phyloP scores from a whole-genome alignment of 2,329 filamentous ascomycete genomes.

The Aspergillus japonicus region DNA sequence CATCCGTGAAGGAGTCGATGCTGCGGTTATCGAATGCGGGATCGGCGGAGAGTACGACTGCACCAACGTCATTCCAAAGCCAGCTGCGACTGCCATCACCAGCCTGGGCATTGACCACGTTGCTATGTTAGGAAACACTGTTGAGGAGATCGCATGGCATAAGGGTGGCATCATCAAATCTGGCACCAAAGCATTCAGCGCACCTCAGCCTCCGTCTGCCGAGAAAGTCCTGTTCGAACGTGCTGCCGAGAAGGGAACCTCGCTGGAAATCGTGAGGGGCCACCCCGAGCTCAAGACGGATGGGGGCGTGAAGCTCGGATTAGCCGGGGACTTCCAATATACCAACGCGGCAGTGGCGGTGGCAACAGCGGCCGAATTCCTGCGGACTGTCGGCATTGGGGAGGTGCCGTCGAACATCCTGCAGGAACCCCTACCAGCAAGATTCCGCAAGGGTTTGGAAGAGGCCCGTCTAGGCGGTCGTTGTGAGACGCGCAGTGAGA shows the following conservation, averaged over 20 bases:
- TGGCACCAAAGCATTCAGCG: slow-evolving; percentile 63
- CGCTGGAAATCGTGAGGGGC: slow-evolving; percentile 49
- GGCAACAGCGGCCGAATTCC: slow-evolving; percentile 45
- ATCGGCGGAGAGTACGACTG: slow-evolving; percentile 93
- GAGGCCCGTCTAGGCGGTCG: slow-evolving; percentile 70
- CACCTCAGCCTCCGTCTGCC: slow-evolving; percentile 55
- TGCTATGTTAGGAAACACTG: slow-evolving; percentile 72
- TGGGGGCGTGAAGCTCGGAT: slow-evolving; percentile 53
- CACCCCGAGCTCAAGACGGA: slow-evolving; percentile 47
- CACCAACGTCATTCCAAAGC: slow-evolving; percentile 76
- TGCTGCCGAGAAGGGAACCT: slow-evolving; percentile 50
- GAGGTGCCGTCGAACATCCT: slow-evolving; percentile 39
- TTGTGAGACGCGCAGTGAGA: slow-evolving; percentile 66
- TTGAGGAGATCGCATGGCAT: slow-evolving; percentile 85
- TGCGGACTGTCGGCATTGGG: slow-evolving; percentile 36
- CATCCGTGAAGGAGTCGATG: slow-evolving; percentile 69
- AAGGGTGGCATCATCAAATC: slow-evolving; percentile 84
- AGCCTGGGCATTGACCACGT: slow-evolving; percentile 85
- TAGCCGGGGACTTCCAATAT: slow-evolving; percentile 63
- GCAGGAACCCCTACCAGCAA: slow-evolving; percentile 53
- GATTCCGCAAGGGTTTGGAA: slow-evolving; percentile 65
- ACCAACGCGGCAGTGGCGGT: slow-evolving; percentile 62
- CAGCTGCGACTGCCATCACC: slow-evolving; percentile 71
- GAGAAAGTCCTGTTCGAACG: slow-evolving; percentile 57
- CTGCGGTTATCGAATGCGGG: slow-evolving; percentile 85